Evolutionary conservation across 768 basidiomycete genomes (phyloP).

Genomic region (Tricholoma terreum): DNA sequence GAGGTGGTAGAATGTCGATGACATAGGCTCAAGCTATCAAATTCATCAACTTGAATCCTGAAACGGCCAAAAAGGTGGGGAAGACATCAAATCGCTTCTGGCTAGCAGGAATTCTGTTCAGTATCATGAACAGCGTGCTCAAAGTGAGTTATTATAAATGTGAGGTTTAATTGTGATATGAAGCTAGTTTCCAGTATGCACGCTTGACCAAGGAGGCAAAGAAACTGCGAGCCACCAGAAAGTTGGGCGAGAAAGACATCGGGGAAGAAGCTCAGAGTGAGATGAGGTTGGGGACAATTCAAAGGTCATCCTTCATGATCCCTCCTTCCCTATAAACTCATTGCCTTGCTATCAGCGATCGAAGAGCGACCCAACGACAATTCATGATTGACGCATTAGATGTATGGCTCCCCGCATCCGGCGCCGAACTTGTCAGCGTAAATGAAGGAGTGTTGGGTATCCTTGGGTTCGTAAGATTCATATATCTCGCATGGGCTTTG

Average conservation of each 20-base stretch:
- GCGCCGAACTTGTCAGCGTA: conserved; percentile 67
- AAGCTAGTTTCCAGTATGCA: conserved; percentile 40
- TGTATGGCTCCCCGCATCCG: conserved; percentile 86
- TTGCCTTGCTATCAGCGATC: conserved; percentile 42
- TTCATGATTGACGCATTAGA: conserved; percentile 84
- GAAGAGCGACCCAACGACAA: conserved; percentile 68
- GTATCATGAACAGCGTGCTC: conserved; percentile 63
- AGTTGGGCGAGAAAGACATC: conserved; percentile 64
- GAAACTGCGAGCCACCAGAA: conserved; percentile 42
- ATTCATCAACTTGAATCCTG: conserved; percentile 58
- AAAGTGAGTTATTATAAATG: conserved; percentile 44
- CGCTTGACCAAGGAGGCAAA: conserved; percentile 61
- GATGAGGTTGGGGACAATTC: conserved; percentile 54
- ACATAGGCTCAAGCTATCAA: conserved; percentile 55
- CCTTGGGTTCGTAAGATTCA: conserved; percentile 58
- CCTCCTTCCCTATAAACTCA: not conserved
- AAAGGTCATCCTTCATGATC: conserved; percentile 40
- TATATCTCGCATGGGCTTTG: not conserved
- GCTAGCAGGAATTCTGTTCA: conserved; percentile 83
- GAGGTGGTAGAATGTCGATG: not conserved
- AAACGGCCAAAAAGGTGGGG: conserved; percentile 55
- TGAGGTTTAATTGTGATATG: not conserved
- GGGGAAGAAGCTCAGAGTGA: conserved; percentile 65
- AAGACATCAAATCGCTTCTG: conserved; percentile 80
- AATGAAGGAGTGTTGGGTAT: conserved; percentile 86